phyloP scores from a whole-genome alignment of 352 stramenopile species.

The Thalassiosira mediterranea region DNA sequence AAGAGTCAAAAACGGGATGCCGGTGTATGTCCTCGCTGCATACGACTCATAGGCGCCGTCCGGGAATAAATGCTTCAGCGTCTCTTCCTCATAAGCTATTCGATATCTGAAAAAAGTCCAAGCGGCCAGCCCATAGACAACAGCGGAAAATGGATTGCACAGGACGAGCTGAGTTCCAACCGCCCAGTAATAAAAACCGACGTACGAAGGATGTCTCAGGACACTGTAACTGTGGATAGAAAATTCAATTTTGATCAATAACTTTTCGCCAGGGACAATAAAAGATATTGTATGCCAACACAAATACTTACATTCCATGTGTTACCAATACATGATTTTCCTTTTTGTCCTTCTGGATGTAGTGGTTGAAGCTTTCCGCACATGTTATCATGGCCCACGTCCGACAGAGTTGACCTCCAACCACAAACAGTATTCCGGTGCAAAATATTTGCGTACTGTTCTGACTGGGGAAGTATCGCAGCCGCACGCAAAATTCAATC shows the following conservation, averaged over 20 bases:
- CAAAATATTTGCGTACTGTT: constrained; percentile 76
- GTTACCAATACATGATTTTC: constrained; percentile 93
- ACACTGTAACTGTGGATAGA: constrained; percentile 82
- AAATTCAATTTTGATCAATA: too few species aligned
- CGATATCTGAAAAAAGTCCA: constrained; percentile 94
- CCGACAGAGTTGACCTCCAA: constrained; percentile 89
- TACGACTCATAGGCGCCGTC: constrained; percentile 91
- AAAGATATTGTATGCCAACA: constrained; percentile 44
- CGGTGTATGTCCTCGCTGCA: constrained; percentile 87
- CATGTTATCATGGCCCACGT: constrained; percentile 92
- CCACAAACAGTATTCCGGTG: constrained; percentile 81
- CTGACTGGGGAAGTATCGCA: constrained; percentile 83
- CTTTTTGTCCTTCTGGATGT: constrained; percentile 92
- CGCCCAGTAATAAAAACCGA: constrained; percentile 97
- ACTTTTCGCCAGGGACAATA: too few species aligned
- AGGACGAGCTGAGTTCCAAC: constrained; percentile 93
- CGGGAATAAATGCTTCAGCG: constrained; percentile 90
- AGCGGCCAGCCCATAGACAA: constrained; percentile 88
- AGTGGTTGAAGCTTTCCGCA: constrained; percentile 94
- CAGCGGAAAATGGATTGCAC: constrained; percentile 88
- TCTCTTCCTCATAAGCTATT: constrained; percentile 94
- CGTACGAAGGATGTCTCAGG: constrained; percentile 94
- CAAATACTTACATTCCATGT: constrained; percentile 63
- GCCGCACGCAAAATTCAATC: constrained; percentile 91
- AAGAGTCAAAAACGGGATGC: constrained; percentile 94